Conservation (phyloP, 305 asterid genomes). For the Stenogyne calaminthoides region DNA sequence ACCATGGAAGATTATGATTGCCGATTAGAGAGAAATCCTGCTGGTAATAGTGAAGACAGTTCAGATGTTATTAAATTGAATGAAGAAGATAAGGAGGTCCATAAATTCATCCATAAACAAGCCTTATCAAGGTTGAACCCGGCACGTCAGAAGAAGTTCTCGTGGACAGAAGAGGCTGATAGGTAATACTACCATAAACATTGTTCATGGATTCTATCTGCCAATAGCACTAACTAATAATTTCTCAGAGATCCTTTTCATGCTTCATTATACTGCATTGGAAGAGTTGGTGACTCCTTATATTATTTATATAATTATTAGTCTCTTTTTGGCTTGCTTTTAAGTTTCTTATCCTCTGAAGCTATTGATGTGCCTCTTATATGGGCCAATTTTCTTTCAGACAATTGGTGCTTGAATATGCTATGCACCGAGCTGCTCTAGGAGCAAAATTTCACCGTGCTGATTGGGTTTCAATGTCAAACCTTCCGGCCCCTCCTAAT, state of each 20-base stretch:
- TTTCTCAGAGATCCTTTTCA: constrained; percentile 24
- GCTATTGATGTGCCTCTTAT: constrained; percentile 17
- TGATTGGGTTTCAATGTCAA: constrained; percentile 67
- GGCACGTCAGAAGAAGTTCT: constrained; percentile 60
- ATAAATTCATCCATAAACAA: constrained; percentile 49
- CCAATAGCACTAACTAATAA: constrained; percentile 21
- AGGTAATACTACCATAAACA: constrained; percentile 53
- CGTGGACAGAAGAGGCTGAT: constrained; percentile 88
- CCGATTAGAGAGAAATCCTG: constrained; percentile 36
- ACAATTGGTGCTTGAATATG: constrained; percentile 80
- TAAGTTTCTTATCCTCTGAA: constrained; percentile 20
- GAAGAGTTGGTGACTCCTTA: neutral
- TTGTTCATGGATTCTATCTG: constrained; percentile 28
- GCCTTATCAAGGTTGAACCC: constrained; percentile 59
- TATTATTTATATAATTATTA: neutral
- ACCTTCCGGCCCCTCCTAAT: constrained; percentile 85
- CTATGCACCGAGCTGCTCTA: constrained; percentile 73
- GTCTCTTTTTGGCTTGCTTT: neutral
- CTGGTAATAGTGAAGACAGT: constrained; percentile 38
- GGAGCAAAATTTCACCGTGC: constrained; percentile 80
- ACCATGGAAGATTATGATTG: constrained; percentile 42
- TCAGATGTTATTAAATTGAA: constrained; percentile 46
- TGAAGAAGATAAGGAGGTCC: constrained; percentile 50
- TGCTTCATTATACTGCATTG: constrained; percentile 21
- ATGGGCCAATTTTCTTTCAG: constrained; percentile 45